phyloP scores from a whole-genome alignment of 352 stramenopile genomes.

The Phytophthora colocasiae region DNA sequence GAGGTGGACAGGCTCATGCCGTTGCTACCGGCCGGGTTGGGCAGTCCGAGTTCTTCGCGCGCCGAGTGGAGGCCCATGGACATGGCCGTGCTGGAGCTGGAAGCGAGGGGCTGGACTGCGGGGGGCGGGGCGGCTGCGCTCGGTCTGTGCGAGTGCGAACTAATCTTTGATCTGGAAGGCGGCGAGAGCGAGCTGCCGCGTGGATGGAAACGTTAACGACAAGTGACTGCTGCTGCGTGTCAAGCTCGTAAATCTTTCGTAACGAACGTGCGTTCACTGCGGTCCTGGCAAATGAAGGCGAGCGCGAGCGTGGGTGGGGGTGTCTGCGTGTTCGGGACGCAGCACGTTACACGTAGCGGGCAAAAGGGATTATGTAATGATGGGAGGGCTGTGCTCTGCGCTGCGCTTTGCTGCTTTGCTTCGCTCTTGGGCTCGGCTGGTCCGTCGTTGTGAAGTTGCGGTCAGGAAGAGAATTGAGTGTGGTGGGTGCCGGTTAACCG shows the following conservation, averaged over 20 bases:
- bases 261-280: constrained; percentile 19
- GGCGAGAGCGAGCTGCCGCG: constrained; percentile 22
- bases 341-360: constrained; percentile 49
- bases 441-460: constrained; percentile 39
- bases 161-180: constrained; percentile 34
- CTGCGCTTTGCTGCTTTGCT: constrained; percentile 14
- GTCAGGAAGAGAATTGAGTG: constrained; percentile 13
- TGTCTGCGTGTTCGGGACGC: constrained; percentile 26
- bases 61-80: constrained; percentile 79
- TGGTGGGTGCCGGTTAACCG: constrained; percentile 23
- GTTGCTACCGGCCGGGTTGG: constrained; percentile 50
- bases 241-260: constrained; percentile 23
- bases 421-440: constrained; percentile 13
- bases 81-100: constrained; percentile 44
- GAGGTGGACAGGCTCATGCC: constrained; percentile 39
- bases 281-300: constrained; percentile 5
- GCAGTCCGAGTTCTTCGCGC: constrained; percentile 72
- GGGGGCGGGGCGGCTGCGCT: constrained; percentile 38
- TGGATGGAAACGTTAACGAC: background rate
- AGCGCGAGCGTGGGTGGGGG: constrained; percentile 4
- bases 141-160: constrained; percentile 39
- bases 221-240: constrained; percentile 17
- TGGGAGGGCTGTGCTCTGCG: constrained; percentile 38
- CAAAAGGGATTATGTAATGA: constrained; percentile 87
- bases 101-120: constrained; percentile 9